A percentile compares a stretch with the other conserved stretches of the same genome.
These are phyloP conservation scores for Sclerotinia spermophila DNA, from an alignment of 2,329 filamentous ascomycete species.

Conservation along the genomic window DNA sequence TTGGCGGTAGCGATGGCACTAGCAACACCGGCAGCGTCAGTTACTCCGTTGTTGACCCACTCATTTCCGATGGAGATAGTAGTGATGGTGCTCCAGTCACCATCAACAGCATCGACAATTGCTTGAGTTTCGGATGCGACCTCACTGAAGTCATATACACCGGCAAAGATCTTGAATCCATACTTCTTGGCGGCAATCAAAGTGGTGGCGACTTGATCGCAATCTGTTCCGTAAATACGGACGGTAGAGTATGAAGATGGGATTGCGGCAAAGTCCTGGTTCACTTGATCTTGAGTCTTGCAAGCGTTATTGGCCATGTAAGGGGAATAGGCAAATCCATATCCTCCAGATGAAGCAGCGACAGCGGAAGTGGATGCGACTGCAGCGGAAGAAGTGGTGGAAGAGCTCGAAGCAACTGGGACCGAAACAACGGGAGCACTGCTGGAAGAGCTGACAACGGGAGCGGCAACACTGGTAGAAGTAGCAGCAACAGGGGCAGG, in stretches of 20 bases:
- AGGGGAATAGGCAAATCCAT: constrained; percentile 56
- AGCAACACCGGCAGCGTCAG: constrained; percentile 52
- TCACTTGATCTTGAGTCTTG: constrained; percentile 62
- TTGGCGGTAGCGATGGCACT: constrained; percentile 57
- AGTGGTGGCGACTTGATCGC: constrained; percentile 64
- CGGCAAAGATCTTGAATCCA: constrained; percentile 69
- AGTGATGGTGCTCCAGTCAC: constrained; percentile 66
- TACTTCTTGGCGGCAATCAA: constrained; percentile 63
- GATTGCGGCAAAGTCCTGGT: constrained; percentile 58
- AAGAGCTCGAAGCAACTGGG: constrained; percentile 18
- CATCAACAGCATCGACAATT: constrained; percentile 54
- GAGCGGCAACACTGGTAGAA: neutral
- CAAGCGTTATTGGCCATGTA: constrained; percentile 57
- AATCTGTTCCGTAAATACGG: constrained; percentile 78
- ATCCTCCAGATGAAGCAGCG: constrained; percentile 25
- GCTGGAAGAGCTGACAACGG: neutral
- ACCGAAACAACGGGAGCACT: constrained; percentile 6
- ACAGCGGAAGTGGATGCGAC: constrained; percentile 13
- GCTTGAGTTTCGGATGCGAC: constrained; percentile 48
- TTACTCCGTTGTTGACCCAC: constrained; percentile 62
- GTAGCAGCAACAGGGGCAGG: neutral
- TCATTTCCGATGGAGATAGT: constrained; percentile 80
- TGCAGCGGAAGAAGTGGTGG: constrained; percentile 23
- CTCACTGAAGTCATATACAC: constrained; percentile 60
- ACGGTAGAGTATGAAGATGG: constrained; percentile 56